Evolutionary conservation across 2,329 filamentous ascomycete genomes (phyloP).

Genomic region (Trichocomaceae sp.): DNA sequence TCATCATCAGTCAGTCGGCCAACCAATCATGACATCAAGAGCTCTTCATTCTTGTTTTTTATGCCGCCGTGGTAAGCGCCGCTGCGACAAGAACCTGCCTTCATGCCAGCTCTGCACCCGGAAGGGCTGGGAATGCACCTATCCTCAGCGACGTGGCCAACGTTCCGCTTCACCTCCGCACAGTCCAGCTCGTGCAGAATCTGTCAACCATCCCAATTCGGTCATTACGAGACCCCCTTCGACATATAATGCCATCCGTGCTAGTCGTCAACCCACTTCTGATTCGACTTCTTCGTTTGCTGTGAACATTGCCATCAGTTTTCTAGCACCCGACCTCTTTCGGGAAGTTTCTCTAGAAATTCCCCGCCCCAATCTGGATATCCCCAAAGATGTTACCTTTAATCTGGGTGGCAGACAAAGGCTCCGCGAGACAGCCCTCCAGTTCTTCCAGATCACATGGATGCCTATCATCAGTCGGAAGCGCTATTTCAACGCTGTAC

Average conservation of each 20-base stretch:
- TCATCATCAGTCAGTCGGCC: no score
- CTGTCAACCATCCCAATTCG: neutral
- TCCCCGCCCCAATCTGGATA: neutral
- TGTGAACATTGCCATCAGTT: constrained; percentile 1
- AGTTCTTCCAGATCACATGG: constrained; percentile 7
- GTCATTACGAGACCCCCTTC: neutral
- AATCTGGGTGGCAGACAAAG: neutral
- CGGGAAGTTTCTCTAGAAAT: neutral
- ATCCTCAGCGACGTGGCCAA: constrained; percentile 7
- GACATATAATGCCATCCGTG: neutral
- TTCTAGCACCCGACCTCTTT: constrained; percentile 6
- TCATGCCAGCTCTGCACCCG: constrained; percentile 6
- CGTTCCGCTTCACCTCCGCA: neutral
- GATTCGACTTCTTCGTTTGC: neutral
- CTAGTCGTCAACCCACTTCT: neutral
- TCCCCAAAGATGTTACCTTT: neutral
- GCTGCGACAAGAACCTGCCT: constrained; percentile 6
- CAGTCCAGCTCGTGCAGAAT: neutral
- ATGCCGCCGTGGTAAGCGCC: constrained; percentile 9
- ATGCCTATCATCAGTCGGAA: constrained; percentile 3
- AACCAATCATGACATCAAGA: constrained; percentile 1
- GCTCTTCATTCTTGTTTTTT: constrained; percentile 3
- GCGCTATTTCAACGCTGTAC: neutral
- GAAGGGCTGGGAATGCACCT: constrained; percentile 6
- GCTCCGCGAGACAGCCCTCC: neutral